Base-by-base conservation (phyloP, 2,329 filamentous ascomycete genomes). In the Neofusicoccum laricinum region DNA sequence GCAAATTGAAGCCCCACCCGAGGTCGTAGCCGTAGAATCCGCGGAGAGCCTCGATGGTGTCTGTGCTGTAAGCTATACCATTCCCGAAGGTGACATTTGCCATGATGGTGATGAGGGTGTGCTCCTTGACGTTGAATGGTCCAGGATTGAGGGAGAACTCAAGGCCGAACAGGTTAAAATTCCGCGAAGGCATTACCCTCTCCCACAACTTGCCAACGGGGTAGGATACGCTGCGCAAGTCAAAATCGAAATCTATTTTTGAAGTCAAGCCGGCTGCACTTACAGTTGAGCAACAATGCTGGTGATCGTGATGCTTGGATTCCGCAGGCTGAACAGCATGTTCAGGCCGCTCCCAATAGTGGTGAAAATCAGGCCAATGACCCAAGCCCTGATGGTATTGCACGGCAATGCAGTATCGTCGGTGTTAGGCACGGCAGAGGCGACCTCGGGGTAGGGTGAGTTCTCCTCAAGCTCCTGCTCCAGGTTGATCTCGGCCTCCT, bases 61-160 rank as follows among this genome's bases (percentile, higher is more conserved):
- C 63, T 1, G 63, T 64, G 4, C 32, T 90, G 1, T 89, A 92
- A 1, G 89, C 88, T 69, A 92, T 92, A 3, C 88, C 88, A 5
- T 76, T 70, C 6, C 71, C 70, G 40, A 72, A 73, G 7, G 70
- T 70, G 25, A 72, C 73, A 72, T 87, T 87, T 2, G 85, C 86
- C 86, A 88, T 88, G 71, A 86, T 83, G 30, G 86, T 84, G 68
- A 87, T 86, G 40, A 87, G 77, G 53, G 85, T 83, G 69, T 87
- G 85, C 71, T 88, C 85, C 76, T 87, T 88, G 73, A 82, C 82
- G 73, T 86, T 88, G 76, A 87, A 88, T 14, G 80, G 82, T 14
- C 85, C 84, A 0, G 85, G 75, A 80, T 81, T 82, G 19, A 87
- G 75, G 67, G 25, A 50, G 25, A 50, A 64, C 15, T 50, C 38